Percentiles rank a stretch among this genome's conserved stretches.
Conservation (phyloP, 495 filamentous ascomycete species). For the Apodospora peruviana region DNA sequence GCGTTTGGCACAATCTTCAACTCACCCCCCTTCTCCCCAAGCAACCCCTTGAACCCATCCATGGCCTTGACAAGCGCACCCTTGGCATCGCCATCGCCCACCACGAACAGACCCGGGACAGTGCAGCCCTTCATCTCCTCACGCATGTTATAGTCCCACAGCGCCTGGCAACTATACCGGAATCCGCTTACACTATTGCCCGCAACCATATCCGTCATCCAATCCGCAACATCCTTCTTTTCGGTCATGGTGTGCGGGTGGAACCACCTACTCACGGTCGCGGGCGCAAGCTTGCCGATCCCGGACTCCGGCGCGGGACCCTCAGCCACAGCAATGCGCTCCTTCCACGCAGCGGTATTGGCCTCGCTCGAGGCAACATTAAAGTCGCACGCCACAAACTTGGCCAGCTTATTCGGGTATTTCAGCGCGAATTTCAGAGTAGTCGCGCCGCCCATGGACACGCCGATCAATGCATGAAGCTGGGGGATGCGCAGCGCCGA, state of each 20-base stretch:
- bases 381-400: constrained; percentile 73
- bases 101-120: constrained; percentile 61
- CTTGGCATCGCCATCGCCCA: constrained; percentile 58
- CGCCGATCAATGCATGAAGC: constrained; percentile 60
- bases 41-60: constrained; percentile 58
- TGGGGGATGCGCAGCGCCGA: constrained; percentile 54
- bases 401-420: constrained; percentile 51
- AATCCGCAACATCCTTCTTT: constrained; percentile 46
- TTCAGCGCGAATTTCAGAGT: constrained; percentile 63
- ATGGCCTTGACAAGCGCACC: constrained; percentile 72
- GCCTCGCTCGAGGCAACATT: constrained; percentile 60
- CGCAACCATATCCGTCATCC: constrained; percentile 50
- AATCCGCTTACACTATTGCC: constrained; percentile 66
- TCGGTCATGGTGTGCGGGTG: constrained; percentile 49
- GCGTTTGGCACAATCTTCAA: constrained; percentile 58
- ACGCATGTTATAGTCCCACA: constrained; percentile 71
- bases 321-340: constrained; percentile 65
- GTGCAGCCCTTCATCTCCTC: constrained; percentile 51
- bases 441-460: constrained; percentile 73
- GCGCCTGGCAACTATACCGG: constrained; percentile 59
- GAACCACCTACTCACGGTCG: constrained; percentile 73
- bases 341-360: constrained; percentile 71
- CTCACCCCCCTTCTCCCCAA: constrained; percentile 47
- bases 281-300: constrained; percentile 53
- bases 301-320: constrained; percentile 41